Percentiles rank a stretch among this genome's conserved stretches.
Evolutionary conservation across 768 basidiomycete genomes (phyloP).

Genomic region (Sporobolomyces roseus): DNA sequence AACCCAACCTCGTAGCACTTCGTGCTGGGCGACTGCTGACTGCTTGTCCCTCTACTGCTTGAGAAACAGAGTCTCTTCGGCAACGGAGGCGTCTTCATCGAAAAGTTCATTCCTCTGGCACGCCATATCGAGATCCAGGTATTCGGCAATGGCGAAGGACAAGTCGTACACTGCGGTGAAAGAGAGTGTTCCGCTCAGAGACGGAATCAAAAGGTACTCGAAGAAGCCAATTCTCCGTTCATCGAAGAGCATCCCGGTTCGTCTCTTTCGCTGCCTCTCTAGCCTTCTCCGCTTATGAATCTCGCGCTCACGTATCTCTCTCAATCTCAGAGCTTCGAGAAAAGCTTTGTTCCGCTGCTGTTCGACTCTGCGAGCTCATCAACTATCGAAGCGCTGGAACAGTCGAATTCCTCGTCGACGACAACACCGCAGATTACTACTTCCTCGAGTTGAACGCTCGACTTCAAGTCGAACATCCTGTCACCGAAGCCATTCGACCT

Average conservation of each 20-base stretch:
- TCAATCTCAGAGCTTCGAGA: constrained; percentile 12
- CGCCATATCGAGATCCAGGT: constrained; percentile 48
- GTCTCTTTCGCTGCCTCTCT: constrained; percentile 11
- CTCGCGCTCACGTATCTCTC: not conserved
- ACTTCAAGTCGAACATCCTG: constrained; percentile 62
- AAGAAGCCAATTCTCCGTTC: constrained; percentile 66
- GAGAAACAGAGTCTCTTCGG: constrained; percentile 53
- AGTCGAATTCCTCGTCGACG: constrained; percentile 61
- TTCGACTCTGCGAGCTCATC: constrained; percentile 24
- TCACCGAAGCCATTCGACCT: constrained; percentile 29
- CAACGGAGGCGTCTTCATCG: constrained; percentile 58
- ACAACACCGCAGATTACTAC: constrained; percentile 56
- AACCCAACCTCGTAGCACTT: too few relatives aligned
- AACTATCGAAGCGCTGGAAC: constrained; percentile 36
- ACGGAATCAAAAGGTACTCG: constrained; percentile 68
- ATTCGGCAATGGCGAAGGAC: constrained; percentile 60
- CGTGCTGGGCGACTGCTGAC: too few relatives aligned
- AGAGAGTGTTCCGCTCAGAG: constrained; percentile 64
- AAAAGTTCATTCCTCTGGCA: constrained; percentile 51
- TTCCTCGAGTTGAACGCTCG: constrained; percentile 72
- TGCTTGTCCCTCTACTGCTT: too few relatives aligned
- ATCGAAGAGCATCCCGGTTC: constrained; percentile 54
- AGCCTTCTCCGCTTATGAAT: too few relatives aligned
- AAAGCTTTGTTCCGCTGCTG: constrained; percentile 14
- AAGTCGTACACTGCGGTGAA: constrained; percentile 64